phyloP scores from a whole-genome alignment of 176 grass and related monocot species.

The Oryza brachyantha region DNA sequence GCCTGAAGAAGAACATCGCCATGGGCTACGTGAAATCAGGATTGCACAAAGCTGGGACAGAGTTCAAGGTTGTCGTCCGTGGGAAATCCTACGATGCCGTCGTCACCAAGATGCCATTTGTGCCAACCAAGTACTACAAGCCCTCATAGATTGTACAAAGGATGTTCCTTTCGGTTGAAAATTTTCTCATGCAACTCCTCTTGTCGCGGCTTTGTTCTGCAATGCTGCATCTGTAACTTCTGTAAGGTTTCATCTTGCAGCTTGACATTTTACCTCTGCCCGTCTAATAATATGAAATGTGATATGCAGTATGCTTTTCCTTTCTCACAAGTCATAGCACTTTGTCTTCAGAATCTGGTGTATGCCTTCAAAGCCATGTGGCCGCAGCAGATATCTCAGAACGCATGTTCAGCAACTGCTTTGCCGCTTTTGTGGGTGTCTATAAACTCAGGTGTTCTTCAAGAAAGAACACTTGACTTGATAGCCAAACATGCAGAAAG shows the following conservation, averaged over 20 bases:
- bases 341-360: neutral
- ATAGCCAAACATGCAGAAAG: neutral
- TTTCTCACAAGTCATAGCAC: neutral
- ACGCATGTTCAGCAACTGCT: neutral
- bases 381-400: neutral
- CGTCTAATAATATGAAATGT: constrained; percentile 29
- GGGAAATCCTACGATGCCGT: constrained; percentile 77
- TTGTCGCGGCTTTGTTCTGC: neutral
- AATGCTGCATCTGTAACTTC: constrained; percentile 34
- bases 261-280: constrained; percentile 12
- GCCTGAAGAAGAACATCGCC: constrained; percentile 97
- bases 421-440: neutral
- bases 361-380: neutral
- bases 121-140: constrained; percentile 94
- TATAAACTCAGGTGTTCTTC: neutral
- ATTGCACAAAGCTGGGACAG: constrained; percentile 89
- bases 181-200: constrained; percentile 17
- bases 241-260: constrained; percentile 20
- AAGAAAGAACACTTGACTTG: neutral
- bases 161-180: neutral
- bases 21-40: constrained; percentile 97
- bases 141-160: constrained; percentile 45
- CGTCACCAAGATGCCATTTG: constrained; percentile 98
- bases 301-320: neutral
- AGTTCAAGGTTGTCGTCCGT: constrained; percentile 75